Percentiles rank a stretch among this genome's conserved stretches.
Evolutionary conservation across 352 stramenopile species (phyloP).

Genomic region (Globisporangium spinosum): DNA sequence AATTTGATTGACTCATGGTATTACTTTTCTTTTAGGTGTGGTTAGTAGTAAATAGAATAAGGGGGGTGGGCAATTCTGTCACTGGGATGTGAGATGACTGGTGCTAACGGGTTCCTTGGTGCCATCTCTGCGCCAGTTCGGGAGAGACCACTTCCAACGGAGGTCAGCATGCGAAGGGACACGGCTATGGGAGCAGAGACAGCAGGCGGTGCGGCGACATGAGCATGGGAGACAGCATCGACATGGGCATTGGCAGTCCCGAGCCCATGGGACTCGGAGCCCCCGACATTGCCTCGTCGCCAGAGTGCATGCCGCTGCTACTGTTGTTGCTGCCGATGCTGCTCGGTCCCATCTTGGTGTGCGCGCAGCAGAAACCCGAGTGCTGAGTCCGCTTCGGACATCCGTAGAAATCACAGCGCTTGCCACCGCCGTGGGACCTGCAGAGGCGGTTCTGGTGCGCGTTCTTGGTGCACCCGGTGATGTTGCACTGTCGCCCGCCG

Average conservation of each 20-base stretch:
- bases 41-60: slow-evolving; percentile 10
- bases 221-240: slow-evolving; percentile 53
- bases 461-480: slow-evolving; percentile 78
- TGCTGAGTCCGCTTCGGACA: slow-evolving; percentile 85
- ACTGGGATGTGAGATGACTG: not conserved
- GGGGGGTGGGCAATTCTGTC: not conserved
- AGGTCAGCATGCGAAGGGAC: not conserved
- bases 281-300: not conserved
- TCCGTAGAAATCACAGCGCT: slow-evolving; percentile 71
- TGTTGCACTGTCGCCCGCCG: slow-evolving; percentile 70
- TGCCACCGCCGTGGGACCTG: slow-evolving; percentile 76
- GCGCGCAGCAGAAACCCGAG: slow-evolving; percentile 79
- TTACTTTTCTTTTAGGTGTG: slow-evolving; percentile 4
- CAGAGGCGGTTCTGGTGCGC: slow-evolving; percentile 83
- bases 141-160: slow-evolving; percentile 13
- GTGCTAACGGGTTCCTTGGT: not conserved
- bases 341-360: slow-evolving; percentile 60
- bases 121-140: not conserved
- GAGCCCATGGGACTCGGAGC: slow-evolving; percentile 11
- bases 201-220: slow-evolving; percentile 65
- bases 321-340: slow-evolving; percentile 7
- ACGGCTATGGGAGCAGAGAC: slow-evolving; percentile 44
- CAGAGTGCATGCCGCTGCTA: not conserved
- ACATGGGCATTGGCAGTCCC: slow-evolving; percentile 32
- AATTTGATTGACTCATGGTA: slow-evolving; percentile 7